Base-by-base conservation (phyloP, 2,329 filamentous ascomycete genomes). In the Colletotrichum trifolii region DNA sequence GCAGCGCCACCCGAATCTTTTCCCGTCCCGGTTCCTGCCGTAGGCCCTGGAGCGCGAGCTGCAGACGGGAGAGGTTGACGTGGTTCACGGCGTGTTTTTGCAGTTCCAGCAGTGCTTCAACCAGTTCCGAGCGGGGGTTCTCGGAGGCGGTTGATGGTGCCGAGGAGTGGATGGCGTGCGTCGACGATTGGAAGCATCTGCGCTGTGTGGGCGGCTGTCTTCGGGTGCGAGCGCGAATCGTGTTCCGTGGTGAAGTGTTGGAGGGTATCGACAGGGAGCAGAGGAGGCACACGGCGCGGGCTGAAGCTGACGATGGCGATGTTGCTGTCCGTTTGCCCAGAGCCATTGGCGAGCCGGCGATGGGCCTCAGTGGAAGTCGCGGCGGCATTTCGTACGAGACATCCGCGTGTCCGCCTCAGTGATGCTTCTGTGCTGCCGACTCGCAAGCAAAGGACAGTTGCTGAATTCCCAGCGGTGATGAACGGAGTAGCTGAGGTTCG, bases 1-100 rank as follows among this genome's bases (percentile, higher is more conserved):
- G 74, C 50, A 90, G 79, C 12, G 87, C 87, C 61, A 90, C 79
- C 15, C 87, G 81, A 38, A 89, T 81, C 2, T 84, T 81, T 73
- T 90, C 88, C 40, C 82, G 73, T 4, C 88, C 88, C 0, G 85
- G 77, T 2, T 75, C 72, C 71, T 90, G 85, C 39, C 84, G 82
- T 64, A 90, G 74, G 25, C 91, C 89, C 68, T 87, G 84, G 25
- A 93, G 78, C 11, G 91, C 91, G 70, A 95, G 84, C 75, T 92
- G 89, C 49, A 94, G 74, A 60, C 90, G 83, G 36, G 90, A 87
- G n/a, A 90, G 82, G 71, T 91, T 91, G 57, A 91, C 83, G 70
- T 89, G 84, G 63, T 82, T 85, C 33, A 86, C 83, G 2, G 88
- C 87, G 53, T 86, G 79, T 55, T 84, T 85, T 70, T 91, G 84